Evolutionary conservation across 2,329 filamentous ascomycete genomes (phyloP), one percentile per base, ranked within the genome.

Genomic region (Pseudogymnoascus destructans): DNA sequence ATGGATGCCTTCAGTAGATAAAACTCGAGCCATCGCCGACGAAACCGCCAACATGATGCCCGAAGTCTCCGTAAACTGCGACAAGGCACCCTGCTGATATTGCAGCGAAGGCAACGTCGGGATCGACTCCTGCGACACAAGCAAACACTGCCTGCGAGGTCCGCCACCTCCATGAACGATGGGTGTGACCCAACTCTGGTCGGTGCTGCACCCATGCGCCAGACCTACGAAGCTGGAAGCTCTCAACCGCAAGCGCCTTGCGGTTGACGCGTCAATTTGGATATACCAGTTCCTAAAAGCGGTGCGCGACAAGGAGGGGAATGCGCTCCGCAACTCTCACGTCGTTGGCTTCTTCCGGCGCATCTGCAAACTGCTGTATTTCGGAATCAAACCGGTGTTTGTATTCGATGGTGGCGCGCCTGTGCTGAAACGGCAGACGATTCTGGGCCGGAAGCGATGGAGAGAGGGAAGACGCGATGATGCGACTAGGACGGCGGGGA

Each of bases 241-340:
- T 11, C 83, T 98, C 61, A 97, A 97, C 71, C 89, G 87, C 65
- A 96, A 95, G 74, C 89, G 93, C 13, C 86, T 98, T 55, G 95
- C 93, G 52, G 89, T 98, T 64, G 93, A 98, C 73, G 93, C 95
- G 60, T 96, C 91, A 10, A 98, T 98, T 70, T 98, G 93, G 93
- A 97, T 98, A 66, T 98, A 98, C 77, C 93, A 98, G 70, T 98
- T 98, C 68, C 82, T 98, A 66, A 98, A 98, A 75, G 93, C 95
- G 8, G 93, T 98, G 9, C 91, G 93, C 66, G 93, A 98, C 73
- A 96, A 97, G 68, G 93, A 98, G 73, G 93, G 93, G 58, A 95
- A 98, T 69, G 93, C 93, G 1, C 78, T 98, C 57, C 89, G 91
- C 63, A 98, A 96, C 74, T 92, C 89, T 27, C 93, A 98, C 68